These are phyloP conservation scores for Tripterygium wilfordii DNA, from an alignment of 177 flowering plant genomes.

Conservation along the genomic window DNA sequence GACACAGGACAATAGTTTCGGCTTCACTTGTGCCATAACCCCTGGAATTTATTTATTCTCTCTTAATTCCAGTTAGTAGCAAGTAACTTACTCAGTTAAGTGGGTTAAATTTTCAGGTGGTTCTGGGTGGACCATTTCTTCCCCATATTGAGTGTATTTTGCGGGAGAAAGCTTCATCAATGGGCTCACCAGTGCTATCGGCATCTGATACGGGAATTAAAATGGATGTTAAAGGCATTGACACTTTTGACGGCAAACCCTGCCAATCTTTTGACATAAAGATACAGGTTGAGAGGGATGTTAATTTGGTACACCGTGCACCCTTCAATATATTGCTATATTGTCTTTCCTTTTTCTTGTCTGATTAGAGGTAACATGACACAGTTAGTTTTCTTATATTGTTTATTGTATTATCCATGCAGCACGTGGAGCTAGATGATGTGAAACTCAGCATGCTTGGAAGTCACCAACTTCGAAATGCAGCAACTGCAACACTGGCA, in stretches of 20 bases:
- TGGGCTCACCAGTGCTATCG: slow-evolving; percentile 63
- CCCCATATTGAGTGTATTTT: slow-evolving; percentile 77
- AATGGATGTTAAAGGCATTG: slow-evolving; percentile 40
- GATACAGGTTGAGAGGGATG: slow-evolving; percentile 48
- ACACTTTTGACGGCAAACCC: slow-evolving; percentile 30
- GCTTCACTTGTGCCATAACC: no score
- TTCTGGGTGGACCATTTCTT: slow-evolving; percentile 87
- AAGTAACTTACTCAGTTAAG: background rate
- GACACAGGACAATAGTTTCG: no score
- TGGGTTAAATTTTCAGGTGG: slow-evolving; percentile 43
- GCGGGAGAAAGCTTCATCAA: slow-evolving; percentile 57
- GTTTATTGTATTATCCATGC: no score
- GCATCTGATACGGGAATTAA: slow-evolving; percentile 62
- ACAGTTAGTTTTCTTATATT: no score
- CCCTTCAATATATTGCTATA: background rate
- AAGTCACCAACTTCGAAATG: slow-evolving; percentile 87
- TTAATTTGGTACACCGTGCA: slow-evolving; percentile 39
- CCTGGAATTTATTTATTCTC: background rate
- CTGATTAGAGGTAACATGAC: background rate
- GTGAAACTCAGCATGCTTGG: slow-evolving; percentile 76
- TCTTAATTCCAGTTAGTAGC: background rate
- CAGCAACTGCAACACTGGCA: slow-evolving; percentile 67
- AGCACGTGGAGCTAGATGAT: slow-evolving; percentile 55
- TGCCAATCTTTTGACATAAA: slow-evolving; percentile 64
- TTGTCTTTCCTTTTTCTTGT: background rate